Percentiles rank a stretch among this genome's conserved stretches.
Evolutionary conservation across 768 basidiomycete species (phyloP).

Genomic region (Boletellus emodensis): DNA sequence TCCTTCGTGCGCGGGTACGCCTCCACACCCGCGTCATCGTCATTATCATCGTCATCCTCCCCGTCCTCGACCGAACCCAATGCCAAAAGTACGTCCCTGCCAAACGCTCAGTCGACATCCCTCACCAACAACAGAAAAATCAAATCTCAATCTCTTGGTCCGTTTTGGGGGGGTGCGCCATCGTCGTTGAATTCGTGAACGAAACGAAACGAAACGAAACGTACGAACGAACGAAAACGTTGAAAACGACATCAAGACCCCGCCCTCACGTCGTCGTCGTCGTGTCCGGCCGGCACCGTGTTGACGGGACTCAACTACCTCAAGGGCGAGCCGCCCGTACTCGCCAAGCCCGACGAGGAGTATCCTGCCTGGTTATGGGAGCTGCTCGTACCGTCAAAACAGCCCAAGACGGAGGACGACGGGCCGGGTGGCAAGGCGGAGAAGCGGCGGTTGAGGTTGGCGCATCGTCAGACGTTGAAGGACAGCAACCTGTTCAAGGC

Average conservation of each 20-base stretch:
- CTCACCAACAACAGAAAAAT: no score
- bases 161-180: no score
- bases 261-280: slow-evolving; percentile 38
- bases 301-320: slow-evolving; percentile 80
- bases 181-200: no score
- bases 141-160: no score
- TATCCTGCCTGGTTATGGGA: slow-evolving; percentile 93
- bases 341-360: slow-evolving; percentile 74
- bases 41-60: background rate
- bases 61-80: slow-evolving; percentile 4
- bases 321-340: slow-evolving; percentile 74
- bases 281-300: slow-evolving; percentile 68
- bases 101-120: background rate
- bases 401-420: slow-evolving; percentile 62
- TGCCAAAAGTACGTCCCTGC: slow-evolving; percentile 19
- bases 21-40: slow-evolving; percentile 2
- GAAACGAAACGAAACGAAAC: no score
- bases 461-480: slow-evolving; percentile 67
- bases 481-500: slow-evolving; percentile 85
- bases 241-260: no score
- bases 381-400: slow-evolving; percentile 35
- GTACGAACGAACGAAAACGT: no score
- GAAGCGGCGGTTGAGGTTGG: slow-evolving; percentile 51
- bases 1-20: slow-evolving; percentile 13
- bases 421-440: slow-evolving; percentile 69